phyloP scores from a whole-genome alignment of 306 rosid species.

The Quercus alba region DNA sequence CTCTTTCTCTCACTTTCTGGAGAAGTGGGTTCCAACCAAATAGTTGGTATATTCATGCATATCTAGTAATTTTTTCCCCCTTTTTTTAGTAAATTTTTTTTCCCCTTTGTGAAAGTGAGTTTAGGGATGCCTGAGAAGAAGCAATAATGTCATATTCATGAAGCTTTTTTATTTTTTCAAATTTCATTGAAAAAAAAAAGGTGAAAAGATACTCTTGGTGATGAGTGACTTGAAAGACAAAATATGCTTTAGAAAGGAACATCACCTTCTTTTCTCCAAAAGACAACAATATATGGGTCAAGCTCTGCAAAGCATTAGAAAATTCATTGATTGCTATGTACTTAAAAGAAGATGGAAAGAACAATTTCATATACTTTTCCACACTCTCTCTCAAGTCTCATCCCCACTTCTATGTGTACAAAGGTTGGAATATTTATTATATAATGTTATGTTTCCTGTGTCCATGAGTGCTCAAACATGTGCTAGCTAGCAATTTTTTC shows the following conservation, averaged over 20 bases:
- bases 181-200: background rate
- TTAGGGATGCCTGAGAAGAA: constrained; percentile 15
- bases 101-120: background rate
- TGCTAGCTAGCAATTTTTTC: background rate
- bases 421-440: background rate
- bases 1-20: background rate
- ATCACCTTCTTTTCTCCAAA: constrained; percentile 25
- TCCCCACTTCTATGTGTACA: background rate
- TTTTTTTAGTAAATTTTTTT: too few relatives aligned
- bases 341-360: constrained; percentile 10
- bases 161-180: background rate
- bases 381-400: background rate
- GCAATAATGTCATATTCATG: constrained; percentile 15
- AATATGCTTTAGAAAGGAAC: constrained; percentile 16
- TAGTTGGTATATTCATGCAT: constrained; percentile 7
- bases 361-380: background rate
- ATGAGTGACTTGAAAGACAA: constrained; percentile 31
- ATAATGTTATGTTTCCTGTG: background rate
- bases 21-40: background rate
- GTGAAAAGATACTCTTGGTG: constrained; percentile 33
- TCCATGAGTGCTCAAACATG: background rate
- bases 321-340: constrained; percentile 19
- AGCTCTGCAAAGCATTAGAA: constrained; percentile 29
- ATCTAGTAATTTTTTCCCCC: background rate
- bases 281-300: constrained; percentile 43